Evolutionary conservation across 768 basidiomycete genomes (phyloP), one percentile per base, ranked within the genome.

Genomic region (Termitomyces sp.): DNA sequence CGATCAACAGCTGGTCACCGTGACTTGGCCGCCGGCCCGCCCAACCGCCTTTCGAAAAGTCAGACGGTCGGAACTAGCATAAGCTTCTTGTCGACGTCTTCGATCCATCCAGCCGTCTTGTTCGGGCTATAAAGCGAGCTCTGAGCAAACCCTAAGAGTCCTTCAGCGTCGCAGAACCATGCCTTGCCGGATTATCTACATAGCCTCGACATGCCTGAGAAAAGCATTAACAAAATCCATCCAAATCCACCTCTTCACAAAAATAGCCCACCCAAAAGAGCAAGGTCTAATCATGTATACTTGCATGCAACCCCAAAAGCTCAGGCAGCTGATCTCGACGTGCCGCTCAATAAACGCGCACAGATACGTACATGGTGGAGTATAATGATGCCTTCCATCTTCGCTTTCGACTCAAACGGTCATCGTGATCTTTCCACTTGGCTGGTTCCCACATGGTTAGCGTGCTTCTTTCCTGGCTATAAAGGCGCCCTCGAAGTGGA

Each of bases 1-100:
- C 46, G 33, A 46, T 57, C 8, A 59, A 28, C 39, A 51, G 58
- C n/a, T 59, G 7, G 58, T 63, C 54, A 59, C 62, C 38, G 52
- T 39, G 52, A n/a, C n/a, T n/a, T n/a, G n/a, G n/a, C n/a, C n/a
- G n/a, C n/a, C n/a, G n/a, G n/a, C n/a, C n/a, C n/a, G n/a, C n/a
- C n/a, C n/a, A n/a, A n/a, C n/a, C 44, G 8, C 11, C n/a, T 45
- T 12, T 13, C 7, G n/a, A 20, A 15, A 45, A 45, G 44, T 32
- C 13, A 11, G 35, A 13, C 51, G 35, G 35, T 53, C 52, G 52
- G 36, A 24, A 35, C 35, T 38, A 12, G 18, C 8, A 28, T 46
- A 13, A 49, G 48, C 48, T 49, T 49, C 46, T 20, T 28, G 3
- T 46, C 22, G 13, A 48, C 24, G 12, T 11, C 32, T 33, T 49